A percentile compares a stretch with the other conserved stretches of the same genome.
Evolutionary conservation across 179 eudicot species (phyloP).

Genomic region (Camellia oleifera): DNA sequence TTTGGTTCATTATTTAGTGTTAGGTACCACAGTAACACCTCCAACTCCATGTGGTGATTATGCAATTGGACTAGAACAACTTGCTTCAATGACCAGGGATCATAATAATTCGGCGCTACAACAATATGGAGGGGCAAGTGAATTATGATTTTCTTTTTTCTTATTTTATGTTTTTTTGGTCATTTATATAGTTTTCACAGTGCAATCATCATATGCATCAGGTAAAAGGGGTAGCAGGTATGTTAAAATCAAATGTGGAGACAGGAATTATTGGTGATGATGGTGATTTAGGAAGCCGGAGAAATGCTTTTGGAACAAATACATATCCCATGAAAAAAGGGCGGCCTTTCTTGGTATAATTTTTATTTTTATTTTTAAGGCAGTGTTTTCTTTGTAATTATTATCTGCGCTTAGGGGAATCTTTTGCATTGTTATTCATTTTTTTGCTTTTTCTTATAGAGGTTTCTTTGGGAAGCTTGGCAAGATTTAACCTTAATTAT

Average conservation of each 20-base stretch:
- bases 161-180: neutral
- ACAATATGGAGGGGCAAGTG: constrained; percentile 78
- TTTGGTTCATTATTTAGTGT: constrained; percentile 25
- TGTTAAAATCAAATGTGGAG: constrained; percentile 64
- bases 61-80: constrained; percentile 70
- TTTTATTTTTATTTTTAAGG: neutral
- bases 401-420: constrained; percentile 1
- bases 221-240: constrained; percentile 63
- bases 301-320: constrained; percentile 78
- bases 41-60: constrained; percentile 54
- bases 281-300: constrained; percentile 51
- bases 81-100: constrained; percentile 74
- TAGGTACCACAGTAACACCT: constrained; percentile 50
- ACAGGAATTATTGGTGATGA: constrained; percentile 58
- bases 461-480: constrained; percentile 90
- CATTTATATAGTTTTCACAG: neutral
- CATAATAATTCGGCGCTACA: constrained; percentile 52
- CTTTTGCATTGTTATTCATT: constrained; percentile 2
- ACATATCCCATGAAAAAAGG: constrained; percentile 85
- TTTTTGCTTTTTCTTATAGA: constrained; percentile 36
- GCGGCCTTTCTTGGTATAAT: constrained; percentile 59
- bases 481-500: constrained; percentile 88
- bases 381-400: constrained; percentile 2
- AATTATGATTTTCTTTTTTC: constrained; percentile 7
- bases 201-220: constrained; percentile 20